Evolutionary conservation across 495 filamentous ascomycete genomes (phyloP).

Genomic region (Aspergillus indologenus): DNA sequence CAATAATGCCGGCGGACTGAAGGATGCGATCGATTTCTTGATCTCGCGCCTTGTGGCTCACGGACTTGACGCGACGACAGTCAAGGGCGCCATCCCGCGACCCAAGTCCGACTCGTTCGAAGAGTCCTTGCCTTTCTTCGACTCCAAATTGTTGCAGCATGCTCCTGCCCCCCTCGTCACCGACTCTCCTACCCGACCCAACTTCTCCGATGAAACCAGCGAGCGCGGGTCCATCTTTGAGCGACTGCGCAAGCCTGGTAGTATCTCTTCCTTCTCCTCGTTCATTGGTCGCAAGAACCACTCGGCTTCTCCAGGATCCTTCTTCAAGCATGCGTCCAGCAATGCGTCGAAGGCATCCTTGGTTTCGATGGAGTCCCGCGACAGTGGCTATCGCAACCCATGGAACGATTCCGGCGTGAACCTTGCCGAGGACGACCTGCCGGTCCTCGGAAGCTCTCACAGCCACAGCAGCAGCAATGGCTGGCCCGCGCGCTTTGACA

Average conservation of each 20-base stretch:
- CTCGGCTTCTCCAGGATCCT: slow-evolving; percentile 72
- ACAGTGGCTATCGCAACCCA: slow-evolving; percentile 89
- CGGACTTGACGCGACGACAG: slow-evolving; percentile 76
- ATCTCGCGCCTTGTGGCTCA: slow-evolving; percentile 76
- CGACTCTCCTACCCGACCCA: slow-evolving; percentile 79
- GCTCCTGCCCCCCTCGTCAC: slow-evolving; percentile 74
- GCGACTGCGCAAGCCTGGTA: slow-evolving; percentile 85
- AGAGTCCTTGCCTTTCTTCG: slow-evolving; percentile 92
- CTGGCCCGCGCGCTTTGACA: slow-evolving; percentile 60
- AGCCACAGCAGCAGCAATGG: slow-evolving; percentile 60
- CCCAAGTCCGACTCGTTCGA: slow-evolving; percentile 99
- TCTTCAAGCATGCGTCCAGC: slow-evolving; percentile 89
- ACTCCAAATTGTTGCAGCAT: slow-evolving; percentile 91
- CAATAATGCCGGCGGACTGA: slow-evolving; percentile 93
- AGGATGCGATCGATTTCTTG: slow-evolving; percentile 94
- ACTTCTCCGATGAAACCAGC: slow-evolving; percentile 72
- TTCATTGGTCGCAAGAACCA: slow-evolving; percentile 94
- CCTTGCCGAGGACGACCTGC: slow-evolving; percentile 77
- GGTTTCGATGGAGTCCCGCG: slow-evolving; percentile 86
- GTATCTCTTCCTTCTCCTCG: slow-evolving; percentile 88
- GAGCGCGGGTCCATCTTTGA: slow-evolving; percentile 81
- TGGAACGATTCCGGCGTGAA: slow-evolving; percentile 97
- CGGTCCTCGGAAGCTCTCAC: slow-evolving; percentile 56
- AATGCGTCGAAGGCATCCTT: slow-evolving; percentile 95
- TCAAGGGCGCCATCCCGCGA: slow-evolving; percentile 90